Percentiles rank a stretch among this genome's conserved stretches.
phyloP scores from a whole-genome alignment of 2,329 filamentous ascomycete genomes.

The Emergomyces orientalis region DNA sequence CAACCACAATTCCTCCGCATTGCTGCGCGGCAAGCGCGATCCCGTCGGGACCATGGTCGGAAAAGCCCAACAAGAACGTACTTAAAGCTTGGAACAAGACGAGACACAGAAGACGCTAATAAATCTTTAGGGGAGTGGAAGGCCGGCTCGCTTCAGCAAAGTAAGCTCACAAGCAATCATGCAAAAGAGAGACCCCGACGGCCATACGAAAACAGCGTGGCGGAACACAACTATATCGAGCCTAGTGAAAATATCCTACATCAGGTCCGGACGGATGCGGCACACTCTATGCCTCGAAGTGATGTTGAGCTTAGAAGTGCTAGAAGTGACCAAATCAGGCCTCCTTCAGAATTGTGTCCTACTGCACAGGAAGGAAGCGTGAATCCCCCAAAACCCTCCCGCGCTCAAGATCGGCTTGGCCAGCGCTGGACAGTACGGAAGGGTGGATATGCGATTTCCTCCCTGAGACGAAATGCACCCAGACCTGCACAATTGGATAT shows the following conservation, averaged over 20 bases:
- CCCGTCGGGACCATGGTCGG: constrained; percentile 40
- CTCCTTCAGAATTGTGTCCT: background rate
- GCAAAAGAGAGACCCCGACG: constrained; percentile 19
- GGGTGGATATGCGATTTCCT: constrained; percentile 29
- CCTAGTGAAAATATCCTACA: background rate
- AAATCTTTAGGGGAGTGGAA: constrained; percentile 44
- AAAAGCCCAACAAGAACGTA: constrained; percentile 45
- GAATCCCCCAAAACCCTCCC: background rate
- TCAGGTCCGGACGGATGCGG: background rate
- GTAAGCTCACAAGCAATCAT: constrained; percentile 16
- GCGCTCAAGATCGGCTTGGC: background rate
- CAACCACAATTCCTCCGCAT: constrained; percentile 48
- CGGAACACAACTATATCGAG: background rate
- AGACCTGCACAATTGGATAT: constrained; percentile 30
- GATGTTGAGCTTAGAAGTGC: background rate
- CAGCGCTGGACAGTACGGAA: constrained; percentile 26
- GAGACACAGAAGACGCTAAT: constrained; percentile 49
- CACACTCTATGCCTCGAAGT: background rate
- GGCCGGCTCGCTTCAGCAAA: constrained; percentile 34
- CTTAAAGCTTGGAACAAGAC: constrained; percentile 42
- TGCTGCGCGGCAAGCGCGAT: constrained; percentile 45
- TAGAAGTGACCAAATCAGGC: background rate
- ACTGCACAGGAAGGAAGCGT: background rate
- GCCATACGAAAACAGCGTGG: constrained; percentile 9
- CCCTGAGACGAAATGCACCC: constrained; percentile 26